Evolutionary conservation across 2,329 filamentous ascomycete genomes (phyloP).

Genomic region (Pseudocercospora ulei): DNA sequence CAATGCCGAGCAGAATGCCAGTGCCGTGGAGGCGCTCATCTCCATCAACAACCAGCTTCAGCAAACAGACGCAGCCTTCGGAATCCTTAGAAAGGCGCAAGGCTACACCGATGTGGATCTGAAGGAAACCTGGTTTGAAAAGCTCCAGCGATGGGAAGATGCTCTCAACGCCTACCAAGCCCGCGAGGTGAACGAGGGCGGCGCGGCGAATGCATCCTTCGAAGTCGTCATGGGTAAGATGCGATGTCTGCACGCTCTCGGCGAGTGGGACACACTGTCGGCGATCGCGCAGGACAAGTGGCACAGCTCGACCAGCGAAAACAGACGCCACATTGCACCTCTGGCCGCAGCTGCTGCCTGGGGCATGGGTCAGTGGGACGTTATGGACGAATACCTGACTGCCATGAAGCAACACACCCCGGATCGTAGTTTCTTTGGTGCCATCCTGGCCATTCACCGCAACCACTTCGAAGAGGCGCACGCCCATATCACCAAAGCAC

Average conservation of each 20-base stretch:
- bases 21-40: conserved; percentile 91
- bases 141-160: conserved; percentile 96
- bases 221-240: conserved; percentile 99
- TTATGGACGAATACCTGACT: conserved; percentile 93
- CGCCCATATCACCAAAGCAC: conserved; percentile 79
- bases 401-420: conserved; percentile 92
- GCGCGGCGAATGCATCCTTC: conserved; percentile 50
- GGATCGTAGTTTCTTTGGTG: conserved; percentile 94
- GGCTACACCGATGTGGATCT: conserved; percentile 92
- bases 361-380: conserved; percentile 92
- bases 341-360: conserved; percentile 91
- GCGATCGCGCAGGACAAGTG: conserved; percentile 84
- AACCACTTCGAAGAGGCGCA: conserved; percentile 90
- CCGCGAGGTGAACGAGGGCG: conserved; percentile 60
- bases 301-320: conserved; percentile 77
- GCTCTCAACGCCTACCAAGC: conserved; percentile 84
- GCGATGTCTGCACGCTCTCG: conserved; percentile 91
- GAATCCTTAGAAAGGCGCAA: conserved; percentile 91
- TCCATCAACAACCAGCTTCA: conserved; percentile 99
- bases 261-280: conserved; percentile 92
- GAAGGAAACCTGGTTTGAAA: conserved; percentile 98
- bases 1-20: conserved; percentile 90
- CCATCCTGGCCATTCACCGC: conserved; percentile 85
- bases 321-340: conserved; percentile 82
- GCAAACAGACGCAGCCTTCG: conserved; percentile 96